Evolutionary conservation across 2,329 filamentous ascomycete genomes (phyloP), one percentile per base, ranked within the genome.

Genomic region (Aspergillus ibericus): DNA sequence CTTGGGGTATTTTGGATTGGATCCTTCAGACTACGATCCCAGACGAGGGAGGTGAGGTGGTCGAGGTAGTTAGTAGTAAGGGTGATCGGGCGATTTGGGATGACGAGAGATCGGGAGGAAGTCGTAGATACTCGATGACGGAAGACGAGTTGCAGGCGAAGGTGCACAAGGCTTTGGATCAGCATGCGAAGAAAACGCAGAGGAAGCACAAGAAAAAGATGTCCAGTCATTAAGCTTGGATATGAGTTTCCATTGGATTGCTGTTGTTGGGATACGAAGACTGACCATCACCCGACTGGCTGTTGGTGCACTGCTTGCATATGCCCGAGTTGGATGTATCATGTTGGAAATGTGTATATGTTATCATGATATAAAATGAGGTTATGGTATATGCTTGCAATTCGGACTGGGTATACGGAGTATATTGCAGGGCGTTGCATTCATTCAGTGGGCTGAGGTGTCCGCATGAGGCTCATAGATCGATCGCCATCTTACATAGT

Each of bases 31-130:
- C 78, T 13, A 71, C 66, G 5, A 64, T 75, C 32, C 68, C 79
- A 16, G 72, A 79, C 53, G 80, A 79, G 64, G 71, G 83, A 4
- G 72, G 81, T 25, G 82, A 85, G 47, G 82, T 84, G 66, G 20
- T 20, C 15, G 38, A 22, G n/a, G 3, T 40, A 1, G 29, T 49
- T 10, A 38, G 13, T n/a, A 35, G 2, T 20, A 40, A 1, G 18
- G 38, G 10, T 32, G 44, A 6, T 18, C 32, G 15, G 50, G 38
- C 12, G 35, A 27, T 29, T 42, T 7, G 18, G 15, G 22, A 25
- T n/a, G 35, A 44, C 10, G 40, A n/a, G 4, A 16, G 25, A 35
- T 36, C 12, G 52, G 6, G 4, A 62, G 82, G 22, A 75, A 76
- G 53, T 75, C 76, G 15, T 75, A 77, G 58, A 60, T 70, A 36